Base-by-base conservation (phyloP, 164 flowering plant species). In the Vitis riparia region DNA sequence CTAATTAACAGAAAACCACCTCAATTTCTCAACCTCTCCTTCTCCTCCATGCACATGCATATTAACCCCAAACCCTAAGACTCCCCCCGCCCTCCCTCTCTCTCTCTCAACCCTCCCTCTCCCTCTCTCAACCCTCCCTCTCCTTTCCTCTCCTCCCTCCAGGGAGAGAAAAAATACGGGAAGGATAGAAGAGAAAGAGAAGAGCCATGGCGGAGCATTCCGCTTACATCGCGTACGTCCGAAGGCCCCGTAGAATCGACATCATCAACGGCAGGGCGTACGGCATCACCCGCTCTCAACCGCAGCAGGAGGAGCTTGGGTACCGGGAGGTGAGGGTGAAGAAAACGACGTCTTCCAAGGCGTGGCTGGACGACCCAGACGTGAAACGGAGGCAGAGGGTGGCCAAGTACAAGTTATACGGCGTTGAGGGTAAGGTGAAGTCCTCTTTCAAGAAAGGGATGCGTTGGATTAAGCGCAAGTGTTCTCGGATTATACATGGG, bases 361-460 rank as follows among this genome's bases (percentile, higher is more conserved):
- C 66, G 17, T 70, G 75, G 77, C 72, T 79, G 81, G 83, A 70
- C 37, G 78, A 77, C 15, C 83, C 86, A 1, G 90, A 87, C 64
- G 53, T 74, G 68, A 84, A 85, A 75, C 77, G 90, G 70, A 79
- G 71, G 68, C 77, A 71, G 44, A 63, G 90, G 63, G 83, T 87
- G 57, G 84, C 85, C 7, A 77, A 76, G 53, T 87, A 87, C 47
- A 87, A 83, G 64, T 70, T 78, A 0, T 83, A 84, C 74, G 65
- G 81, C n/a, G 82, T 81, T 6, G 88, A 87, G 62, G 88, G 87
- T 37, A 87, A 78, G 69, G 59, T 83, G 60, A 87, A 83, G 73
- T 67, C 73, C 16, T 79, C 88, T 13, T 27, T 83, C 7, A 83
- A 77, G 74, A 81, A 81, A 70, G 82, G 90, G 53, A 64, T 76